phyloP scores from a whole-genome alignment of 257 asterid genomes.

The Sherardia arvensis region DNA sequence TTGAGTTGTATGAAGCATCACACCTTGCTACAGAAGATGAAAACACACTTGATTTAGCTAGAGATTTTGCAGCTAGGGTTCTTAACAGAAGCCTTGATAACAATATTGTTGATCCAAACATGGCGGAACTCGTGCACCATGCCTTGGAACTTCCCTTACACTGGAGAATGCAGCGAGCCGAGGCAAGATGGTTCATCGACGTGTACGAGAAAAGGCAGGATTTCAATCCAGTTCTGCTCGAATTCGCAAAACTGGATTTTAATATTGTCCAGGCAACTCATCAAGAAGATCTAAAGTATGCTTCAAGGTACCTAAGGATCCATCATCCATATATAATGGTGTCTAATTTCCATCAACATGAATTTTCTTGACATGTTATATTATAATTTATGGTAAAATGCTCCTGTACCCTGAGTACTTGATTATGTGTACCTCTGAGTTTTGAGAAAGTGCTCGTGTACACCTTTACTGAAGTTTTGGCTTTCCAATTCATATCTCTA shows the following conservation, averaged over 20 bases:
- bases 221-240: neutral
- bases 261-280: constrained; percentile 11
- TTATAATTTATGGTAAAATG: too few relatives aligned
- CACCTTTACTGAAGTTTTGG: too few relatives aligned
- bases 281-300: constrained; percentile 2
- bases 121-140: neutral
- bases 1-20: constrained; percentile 30
- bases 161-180: constrained; percentile 9
- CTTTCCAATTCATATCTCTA: too few relatives aligned
- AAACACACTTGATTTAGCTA: constrained; percentile 19
- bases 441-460: too few relatives aligned
- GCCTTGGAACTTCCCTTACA: constrained; percentile 9
- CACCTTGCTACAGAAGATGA: constrained; percentile 15
- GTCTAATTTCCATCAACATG: too few relatives aligned
- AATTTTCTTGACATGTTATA: too few relatives aligned
- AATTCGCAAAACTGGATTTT: constrained; percentile 9
- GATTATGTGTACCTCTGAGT: too few relatives aligned
- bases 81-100: neutral
- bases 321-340: too few relatives aligned
- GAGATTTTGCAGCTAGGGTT: constrained; percentile 12
- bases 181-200: constrained; percentile 10
- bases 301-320: neutral
- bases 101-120: too few relatives aligned
- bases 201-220: constrained; percentile 1
- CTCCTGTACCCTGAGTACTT: too few relatives aligned